Conservation (phyloP, 2,329 filamentous ascomycete species). For the Penicillium occitanis region DNA sequence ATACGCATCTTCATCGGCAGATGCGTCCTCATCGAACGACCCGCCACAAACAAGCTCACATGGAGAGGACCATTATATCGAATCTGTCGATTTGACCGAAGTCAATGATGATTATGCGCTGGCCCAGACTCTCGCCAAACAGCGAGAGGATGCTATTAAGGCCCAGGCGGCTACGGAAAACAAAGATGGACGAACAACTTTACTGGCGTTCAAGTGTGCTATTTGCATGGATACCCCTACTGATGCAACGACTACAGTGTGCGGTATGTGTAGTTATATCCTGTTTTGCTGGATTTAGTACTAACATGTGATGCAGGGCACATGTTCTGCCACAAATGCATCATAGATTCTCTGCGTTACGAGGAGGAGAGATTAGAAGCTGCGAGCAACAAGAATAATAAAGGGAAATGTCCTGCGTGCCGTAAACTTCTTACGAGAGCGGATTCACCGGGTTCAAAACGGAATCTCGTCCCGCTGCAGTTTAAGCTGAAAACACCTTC, state of each 20-base stretch:
- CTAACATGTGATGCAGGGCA: conserved; percentile 49
- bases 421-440: conserved; percentile 42
- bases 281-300: background rate
- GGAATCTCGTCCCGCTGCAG: conserved; percentile 41
- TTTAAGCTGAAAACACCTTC: conserved; percentile 32
- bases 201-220: conserved; percentile 57
- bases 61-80: conserved; percentile 34
- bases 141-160: conserved; percentile 53
- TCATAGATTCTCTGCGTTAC: conserved; percentile 59
- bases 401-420: conserved; percentile 48
- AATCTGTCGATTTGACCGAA: conserved; percentile 53
- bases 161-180: conserved; percentile 40
- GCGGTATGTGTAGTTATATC: conserved; percentile 49
- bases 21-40: conserved; percentile 19
- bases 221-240: conserved; percentile 64
- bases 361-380: conserved; percentile 51
- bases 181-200: conserved; percentile 36
- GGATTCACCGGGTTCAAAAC: conserved; percentile 36
- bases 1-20: conserved; percentile 17
- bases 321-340: conserved; percentile 64
- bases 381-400: conserved; percentile 31
- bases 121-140: conserved; percentile 51
- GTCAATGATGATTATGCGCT: conserved; percentile 44
- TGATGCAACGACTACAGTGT: conserved; percentile 60
- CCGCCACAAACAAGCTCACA: conserved; percentile 4